Percentiles rank a stretch among this genome's conserved stretches.
Conservation (phyloP, 2,329 filamentous ascomycete genomes). For the Aspergillus bombycis region DNA sequence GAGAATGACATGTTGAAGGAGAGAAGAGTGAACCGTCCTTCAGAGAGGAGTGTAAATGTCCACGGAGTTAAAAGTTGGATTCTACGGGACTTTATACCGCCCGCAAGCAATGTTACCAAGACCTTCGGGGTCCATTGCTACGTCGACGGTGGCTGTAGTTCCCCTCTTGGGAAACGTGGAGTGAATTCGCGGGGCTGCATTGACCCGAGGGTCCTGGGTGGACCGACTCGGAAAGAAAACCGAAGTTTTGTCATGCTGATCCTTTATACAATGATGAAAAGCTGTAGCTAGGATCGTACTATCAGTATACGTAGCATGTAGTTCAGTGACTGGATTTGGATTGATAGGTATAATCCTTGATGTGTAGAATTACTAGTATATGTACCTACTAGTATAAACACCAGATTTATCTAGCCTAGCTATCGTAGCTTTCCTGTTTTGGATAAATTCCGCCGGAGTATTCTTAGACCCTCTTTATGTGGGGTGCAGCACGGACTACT, state of each 20-base stretch:
- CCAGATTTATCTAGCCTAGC: neutral
- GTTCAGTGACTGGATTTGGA: neutral
- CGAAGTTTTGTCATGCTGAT: neutral
- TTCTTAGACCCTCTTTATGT: too few relatives aligned
- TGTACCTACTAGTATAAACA: neutral
- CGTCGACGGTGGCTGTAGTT: slow-evolving; percentile 9
- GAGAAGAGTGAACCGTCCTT: neutral
- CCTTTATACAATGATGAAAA: neutral
- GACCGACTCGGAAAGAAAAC: slow-evolving; percentile 15
- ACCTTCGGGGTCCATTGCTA: slow-evolving; percentile 5
- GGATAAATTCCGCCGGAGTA: too few relatives aligned
- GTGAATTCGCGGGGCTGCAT: slow-evolving; percentile 20
- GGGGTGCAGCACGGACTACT: too few relatives aligned
- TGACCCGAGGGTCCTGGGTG: slow-evolving; percentile 13
- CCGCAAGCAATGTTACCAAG: neutral
- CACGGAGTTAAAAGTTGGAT: neutral
- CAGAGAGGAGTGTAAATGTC: neutral
- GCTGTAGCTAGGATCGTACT: neutral
- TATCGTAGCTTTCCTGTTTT: neutral
- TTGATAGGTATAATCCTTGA: neutral
- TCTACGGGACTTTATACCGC: slow-evolving; percentile 5
- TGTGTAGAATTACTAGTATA: neutral
- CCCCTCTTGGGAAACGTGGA: slow-evolving; percentile 9
- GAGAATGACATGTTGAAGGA: slow-evolving; percentile 38
- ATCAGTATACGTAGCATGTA: neutral